A percentile compares a stretch with the other conserved stretches of the same genome.
phyloP scores from a whole-genome alignment of 768 basidiomycete genomes.

The Agrocybe praecox region DNA sequence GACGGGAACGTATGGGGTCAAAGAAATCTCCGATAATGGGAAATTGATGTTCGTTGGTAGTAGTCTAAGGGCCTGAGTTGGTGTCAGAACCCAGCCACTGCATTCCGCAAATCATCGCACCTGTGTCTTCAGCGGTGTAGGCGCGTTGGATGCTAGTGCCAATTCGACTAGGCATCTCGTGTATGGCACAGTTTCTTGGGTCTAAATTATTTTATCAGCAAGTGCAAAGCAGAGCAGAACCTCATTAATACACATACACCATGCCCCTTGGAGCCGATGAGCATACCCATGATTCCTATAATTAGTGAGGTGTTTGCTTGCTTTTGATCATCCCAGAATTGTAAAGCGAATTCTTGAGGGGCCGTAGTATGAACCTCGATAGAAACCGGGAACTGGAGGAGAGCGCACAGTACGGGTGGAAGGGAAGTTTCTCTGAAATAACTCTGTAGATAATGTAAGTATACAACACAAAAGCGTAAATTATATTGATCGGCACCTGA shows the following conservation, averaged over 20 bases:
- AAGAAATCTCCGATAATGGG: slow-evolving; percentile 65
- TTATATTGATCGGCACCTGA: slow-evolving; percentile 59
- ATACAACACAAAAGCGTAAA: not conserved
- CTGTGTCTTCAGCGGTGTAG: slow-evolving; percentile 85
- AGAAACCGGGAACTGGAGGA: slow-evolving; percentile 70
- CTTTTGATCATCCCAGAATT: slow-evolving; percentile 97
- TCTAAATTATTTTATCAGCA: slow-evolving; percentile 33
- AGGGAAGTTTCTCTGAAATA: slow-evolving; percentile 93
- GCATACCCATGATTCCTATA: slow-evolving; percentile 83
- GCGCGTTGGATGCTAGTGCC: slow-evolving; percentile 92
- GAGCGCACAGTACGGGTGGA: slow-evolving; percentile 63
- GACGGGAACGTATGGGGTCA: slow-evolving; percentile 76
- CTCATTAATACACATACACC: slow-evolving; percentile 43
- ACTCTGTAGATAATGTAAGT: slow-evolving; percentile 55
- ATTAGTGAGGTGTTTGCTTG: slow-evolving; percentile 77
- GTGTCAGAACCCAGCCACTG: not conserved
- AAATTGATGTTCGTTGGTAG: slow-evolving; percentile 53
- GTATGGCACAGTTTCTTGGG: slow-evolving; percentile 57
- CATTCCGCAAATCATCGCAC: slow-evolving; percentile 35
- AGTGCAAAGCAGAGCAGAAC: not conserved
- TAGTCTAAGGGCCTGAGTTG: slow-evolving; percentile 43
- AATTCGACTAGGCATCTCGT: slow-evolving; percentile 85
- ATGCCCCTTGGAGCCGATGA: slow-evolving; percentile 73
- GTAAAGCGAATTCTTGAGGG: slow-evolving; percentile 92
- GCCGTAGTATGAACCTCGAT: slow-evolving; percentile 56